Percentiles rank a stretch among this genome's conserved stretches.
Conservation (phyloP, 2,329 filamentous ascomycete species). For the Berkeleyomyces basicola region DNA sequence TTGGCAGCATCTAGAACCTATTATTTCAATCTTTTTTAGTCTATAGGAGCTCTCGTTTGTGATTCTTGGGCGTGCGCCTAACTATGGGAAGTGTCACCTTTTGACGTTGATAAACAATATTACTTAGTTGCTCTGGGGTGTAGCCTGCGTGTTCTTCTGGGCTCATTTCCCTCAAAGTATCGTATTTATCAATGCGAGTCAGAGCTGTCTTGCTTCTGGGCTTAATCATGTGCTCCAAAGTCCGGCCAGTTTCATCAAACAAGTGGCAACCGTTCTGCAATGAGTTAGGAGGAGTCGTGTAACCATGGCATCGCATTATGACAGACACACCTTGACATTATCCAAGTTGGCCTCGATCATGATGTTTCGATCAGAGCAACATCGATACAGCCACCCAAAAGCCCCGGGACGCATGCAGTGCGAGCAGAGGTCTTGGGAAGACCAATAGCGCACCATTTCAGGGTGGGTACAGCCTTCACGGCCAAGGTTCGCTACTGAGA, state of each 20-base stretch:
- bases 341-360: slow-evolving; percentile 19
- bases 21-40: slow-evolving; percentile 15
- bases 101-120: slow-evolving; percentile 33
- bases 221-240: slow-evolving; percentile 21
- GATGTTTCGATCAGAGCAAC: slow-evolving; percentile 45
- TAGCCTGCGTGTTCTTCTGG: slow-evolving; percentile 29
- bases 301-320: neutral
- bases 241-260: slow-evolving; percentile 23
- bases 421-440: slow-evolving; percentile 1
- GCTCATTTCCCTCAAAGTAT: slow-evolving; percentile 29
- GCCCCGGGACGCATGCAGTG: slow-evolving; percentile 36
- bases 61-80: slow-evolving; percentile 6
- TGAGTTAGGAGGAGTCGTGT: slow-evolving; percentile 6
- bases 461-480: neutral
- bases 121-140: slow-evolving; percentile 29
- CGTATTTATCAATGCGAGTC: slow-evolving; percentile 26
- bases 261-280: slow-evolving; percentile 16
- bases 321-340: slow-evolving; percentile 17
- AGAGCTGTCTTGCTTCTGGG: slow-evolving; percentile 26
- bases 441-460: slow-evolving; percentile 6
- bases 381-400: slow-evolving; percentile 59
- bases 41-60: slow-evolving; percentile 16
- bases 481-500: neutral
- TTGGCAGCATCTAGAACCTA: slow-evolving; percentile 15
- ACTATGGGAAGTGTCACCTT: slow-evolving; percentile 22